phyloP scores from a whole-genome alignment of 176 grass and related monocot genomes.

The Triticum dicoccoides region DNA sequence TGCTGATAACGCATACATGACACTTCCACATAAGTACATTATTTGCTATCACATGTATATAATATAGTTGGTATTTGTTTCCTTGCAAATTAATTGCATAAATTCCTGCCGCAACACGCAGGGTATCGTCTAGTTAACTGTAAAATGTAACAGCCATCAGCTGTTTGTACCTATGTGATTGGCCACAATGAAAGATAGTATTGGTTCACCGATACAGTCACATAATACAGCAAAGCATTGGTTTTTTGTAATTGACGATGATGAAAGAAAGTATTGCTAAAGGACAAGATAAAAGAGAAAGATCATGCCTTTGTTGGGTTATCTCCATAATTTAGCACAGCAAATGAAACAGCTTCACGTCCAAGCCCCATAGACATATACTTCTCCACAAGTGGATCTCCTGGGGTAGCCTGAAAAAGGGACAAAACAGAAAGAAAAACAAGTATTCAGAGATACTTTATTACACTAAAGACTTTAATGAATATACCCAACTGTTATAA shows the following conservation, averaged over 20 bases:
- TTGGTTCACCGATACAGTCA: no score
- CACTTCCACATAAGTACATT: no score
- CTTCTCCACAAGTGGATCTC: conserved; percentile 83
- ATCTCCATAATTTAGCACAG: conserved; percentile 91
- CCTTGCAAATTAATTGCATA: no score
- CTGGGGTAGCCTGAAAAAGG: conserved; percentile 55
- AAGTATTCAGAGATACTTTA: background rate
- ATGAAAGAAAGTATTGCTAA: background rate
- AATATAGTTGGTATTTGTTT: no score
- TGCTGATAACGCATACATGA: no score
- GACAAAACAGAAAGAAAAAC: background rate
- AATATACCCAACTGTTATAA: background rate
- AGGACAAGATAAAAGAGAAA: background rate
- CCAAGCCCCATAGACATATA: conserved; percentile 77
- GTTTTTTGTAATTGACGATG: background rate
- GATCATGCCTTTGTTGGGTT: conserved; percentile 62
- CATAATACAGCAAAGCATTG: background rate
- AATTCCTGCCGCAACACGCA: no score
- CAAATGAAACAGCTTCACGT: conserved; percentile 84
- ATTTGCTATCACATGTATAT: no score
- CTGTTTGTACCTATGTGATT: background rate
- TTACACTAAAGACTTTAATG: background rate
- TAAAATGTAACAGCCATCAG: background rate
- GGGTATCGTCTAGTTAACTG: background rate
- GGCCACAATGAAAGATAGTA: background rate